Evolutionary conservation across 2,329 filamentous ascomycete genomes (phyloP), one percentile per base, ranked within the genome.

Genomic region (Cladosporium sp.): DNA sequence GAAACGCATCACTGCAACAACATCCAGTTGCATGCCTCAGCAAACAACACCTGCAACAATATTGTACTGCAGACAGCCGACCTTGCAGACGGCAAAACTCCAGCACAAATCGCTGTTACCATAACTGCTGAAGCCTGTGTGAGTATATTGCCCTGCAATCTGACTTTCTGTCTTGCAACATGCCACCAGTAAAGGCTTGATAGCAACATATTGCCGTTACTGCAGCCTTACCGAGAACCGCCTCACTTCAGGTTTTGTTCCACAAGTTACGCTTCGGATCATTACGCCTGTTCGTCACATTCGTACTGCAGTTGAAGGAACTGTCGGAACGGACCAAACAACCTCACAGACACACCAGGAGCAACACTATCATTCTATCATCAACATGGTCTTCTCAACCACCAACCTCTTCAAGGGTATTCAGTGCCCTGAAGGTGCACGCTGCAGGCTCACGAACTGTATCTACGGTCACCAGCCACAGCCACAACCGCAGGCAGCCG

Each of bases 371-470:
- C 40, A 21, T n/a, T 21, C n/a, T 23, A n/a, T 37, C 16, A 57
- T 23, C 65, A 77, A 64, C 49, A 86, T 86, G 84, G 71, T 76
- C 57, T 87, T 87, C 73, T 74, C 81, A 29, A 78, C 83, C n/a
- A 79, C 83, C 14, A 84, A 83, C n/a, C 75, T 85, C 8, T 86
- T 87, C 77, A 83, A 81, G 66, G 76, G 77, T 50, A 76, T 85
- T 50, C 70, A 78, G 31, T 89, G 86, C 73, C 86, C 86, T 10
- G 78, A 81, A 67, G 80, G 80, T 16, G 71, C 76, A 31, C 68
- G 76, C 66, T 89, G 87, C 75, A 71, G 75, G 33, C 76, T 88
- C 14, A 77, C 83, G 16, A 81, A 82, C 68, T 89, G 87, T 77
- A 82, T 88, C 23, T 89, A 88, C 75, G 80, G 77, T 14, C 87